A percentile compares a stretch with the other conserved stretches of the same genome.
Conservation (phyloP, 2,329 filamentous ascomycete species). For the Xylaria hypoxylon region DNA sequence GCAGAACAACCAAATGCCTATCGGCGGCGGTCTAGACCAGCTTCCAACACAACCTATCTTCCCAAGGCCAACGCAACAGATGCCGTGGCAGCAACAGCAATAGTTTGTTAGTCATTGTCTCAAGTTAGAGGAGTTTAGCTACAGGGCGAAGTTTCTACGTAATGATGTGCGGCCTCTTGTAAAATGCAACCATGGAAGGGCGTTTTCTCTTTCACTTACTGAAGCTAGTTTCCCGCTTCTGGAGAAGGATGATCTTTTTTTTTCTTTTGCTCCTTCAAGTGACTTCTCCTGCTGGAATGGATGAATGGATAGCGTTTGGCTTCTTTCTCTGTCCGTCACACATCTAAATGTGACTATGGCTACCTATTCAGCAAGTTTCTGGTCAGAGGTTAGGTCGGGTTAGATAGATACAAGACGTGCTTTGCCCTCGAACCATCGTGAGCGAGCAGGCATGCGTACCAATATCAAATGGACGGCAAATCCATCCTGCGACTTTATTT, state of each 20-base stretch:
- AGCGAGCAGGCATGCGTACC: slow-evolving; percentile 8
- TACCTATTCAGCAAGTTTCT: slow-evolving; percentile 5
- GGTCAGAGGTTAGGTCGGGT: slow-evolving; percentile 7
- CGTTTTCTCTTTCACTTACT: slow-evolving; percentile 20
- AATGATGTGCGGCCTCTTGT: slow-evolving; percentile 16
- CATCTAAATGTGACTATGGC: slow-evolving; percentile 26
- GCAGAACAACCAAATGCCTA: slow-evolving; percentile 82
- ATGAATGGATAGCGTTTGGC: slow-evolving; percentile 10
- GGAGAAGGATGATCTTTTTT: slow-evolving; percentile 3
- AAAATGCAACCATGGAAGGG: slow-evolving; percentile 28
- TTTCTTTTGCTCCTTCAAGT: slow-evolving; percentile 9
- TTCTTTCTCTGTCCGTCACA: slow-evolving; percentile 4
- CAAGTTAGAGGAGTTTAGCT: not conserved
- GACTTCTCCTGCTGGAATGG: not conserved
- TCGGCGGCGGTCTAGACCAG: slow-evolving; percentile 84
- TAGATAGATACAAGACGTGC: slow-evolving; percentile 25
- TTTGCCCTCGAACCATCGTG: slow-evolving; percentile 9
- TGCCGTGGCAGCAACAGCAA: slow-evolving; percentile 68
- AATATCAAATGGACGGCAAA: slow-evolving; percentile 12
- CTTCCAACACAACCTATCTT: slow-evolving; percentile 86
- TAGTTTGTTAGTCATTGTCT: not conserved
- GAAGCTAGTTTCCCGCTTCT: slow-evolving; percentile 7
- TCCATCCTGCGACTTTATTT: not conserved
- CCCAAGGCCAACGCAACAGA: slow-evolving; percentile 77
- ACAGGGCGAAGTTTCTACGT: not conserved